A percentile compares a stretch with the other conserved stretches of the same genome.
Evolutionary conservation across 2,329 filamentous ascomycete genomes (phyloP).

Genomic region (Plenodomus tracheiphilus): DNA sequence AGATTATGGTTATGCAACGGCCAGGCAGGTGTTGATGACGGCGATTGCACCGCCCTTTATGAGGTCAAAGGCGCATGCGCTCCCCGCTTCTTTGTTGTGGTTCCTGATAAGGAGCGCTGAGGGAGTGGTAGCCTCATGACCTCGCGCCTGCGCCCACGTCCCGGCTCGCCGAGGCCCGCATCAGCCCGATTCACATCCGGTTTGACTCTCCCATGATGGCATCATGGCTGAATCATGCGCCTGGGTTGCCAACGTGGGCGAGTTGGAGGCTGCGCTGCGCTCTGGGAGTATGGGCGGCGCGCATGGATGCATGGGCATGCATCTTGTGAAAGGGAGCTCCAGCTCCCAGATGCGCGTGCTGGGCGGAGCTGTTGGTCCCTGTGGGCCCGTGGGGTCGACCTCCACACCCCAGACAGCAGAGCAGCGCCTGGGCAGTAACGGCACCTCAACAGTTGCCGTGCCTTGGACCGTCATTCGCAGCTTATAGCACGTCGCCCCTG

Average conservation of each 20-base stretch:
- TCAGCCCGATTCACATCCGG: slow-evolving; percentile 28
- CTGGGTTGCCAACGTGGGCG: slow-evolving; percentile 39
- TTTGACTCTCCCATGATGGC: slow-evolving; percentile 33
- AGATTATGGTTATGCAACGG: slow-evolving; percentile 20
- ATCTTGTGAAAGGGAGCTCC: too few species aligned
- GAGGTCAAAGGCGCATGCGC: slow-evolving; percentile 29
- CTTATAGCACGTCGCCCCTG: slow-evolving; percentile 21
- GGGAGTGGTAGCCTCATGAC: slow-evolving; percentile 28
- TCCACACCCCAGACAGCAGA: slow-evolving; percentile 25
- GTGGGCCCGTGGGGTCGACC: slow-evolving; percentile 24
- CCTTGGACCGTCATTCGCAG: slow-evolving; percentile 6
- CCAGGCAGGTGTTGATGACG: slow-evolving; percentile 19
- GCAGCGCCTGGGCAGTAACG: too few species aligned
- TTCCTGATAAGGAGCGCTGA: slow-evolving; percentile 33
- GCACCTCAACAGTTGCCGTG: slow-evolving; percentile 21
- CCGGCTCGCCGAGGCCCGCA: slow-evolving; percentile 38
- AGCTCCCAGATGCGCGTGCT: too few species aligned
- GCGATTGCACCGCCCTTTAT: slow-evolving; percentile 30
- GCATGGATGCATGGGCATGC: not conserved
- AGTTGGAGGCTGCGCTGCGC: slow-evolving; percentile 30
- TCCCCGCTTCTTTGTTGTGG: slow-evolving; percentile 26
- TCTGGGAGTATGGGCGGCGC: slow-evolving; percentile 3
- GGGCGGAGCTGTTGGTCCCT: slow-evolving; percentile 11
- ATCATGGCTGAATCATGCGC: slow-evolving; percentile 40
- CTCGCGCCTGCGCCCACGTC: slow-evolving; percentile 8